Evolutionary conservation across 768 basidiomycete genomes (phyloP).

Genomic region (Holtermannia corniformis): DNA sequence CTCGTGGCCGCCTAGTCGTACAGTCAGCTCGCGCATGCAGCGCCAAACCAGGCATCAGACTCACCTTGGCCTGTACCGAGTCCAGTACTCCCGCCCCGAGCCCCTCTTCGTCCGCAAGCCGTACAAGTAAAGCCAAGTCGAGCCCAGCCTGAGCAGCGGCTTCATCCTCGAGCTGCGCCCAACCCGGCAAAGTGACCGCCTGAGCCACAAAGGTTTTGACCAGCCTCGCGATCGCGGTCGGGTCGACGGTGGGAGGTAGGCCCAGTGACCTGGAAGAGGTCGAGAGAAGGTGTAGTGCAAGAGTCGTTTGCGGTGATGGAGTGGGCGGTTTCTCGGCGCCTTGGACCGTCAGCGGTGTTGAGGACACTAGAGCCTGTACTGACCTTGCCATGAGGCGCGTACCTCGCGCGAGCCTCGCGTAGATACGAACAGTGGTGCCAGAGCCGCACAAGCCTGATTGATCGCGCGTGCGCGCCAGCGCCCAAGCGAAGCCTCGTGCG

Average conservation of each 20-base stretch:
- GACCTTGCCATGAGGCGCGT: constrained; percentile 27
- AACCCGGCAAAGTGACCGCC: constrained; percentile 19
- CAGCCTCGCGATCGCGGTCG: constrained; percentile 7
- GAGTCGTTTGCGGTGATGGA: constrained; percentile 18
- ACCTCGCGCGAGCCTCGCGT: constrained; percentile 14
- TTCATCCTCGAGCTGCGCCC: constrained; percentile 11
- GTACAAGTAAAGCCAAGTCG: constrained; percentile 20
- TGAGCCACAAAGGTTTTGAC: constrained; percentile 14
- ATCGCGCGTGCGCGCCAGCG: constrained; percentile 17
- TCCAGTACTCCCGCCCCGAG: no score
- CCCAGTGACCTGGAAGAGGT: constrained; percentile 15
- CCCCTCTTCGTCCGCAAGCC: background rate
- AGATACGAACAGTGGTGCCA: constrained; percentile 18
- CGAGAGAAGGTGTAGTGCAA: constrained; percentile 21
- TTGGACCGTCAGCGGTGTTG: constrained; percentile 1
- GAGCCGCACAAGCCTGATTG: constrained; percentile 8
- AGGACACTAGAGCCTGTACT: background rate
- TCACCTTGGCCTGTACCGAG: no score
- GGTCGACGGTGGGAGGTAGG: constrained; percentile 12
- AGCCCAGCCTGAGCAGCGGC: constrained; percentile 15
- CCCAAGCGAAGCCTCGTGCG: constrained; percentile 15
- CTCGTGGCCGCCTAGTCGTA: no score
- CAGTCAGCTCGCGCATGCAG: no score
- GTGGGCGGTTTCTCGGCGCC: constrained; percentile 17
- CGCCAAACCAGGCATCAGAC: no score